Evolutionary conservation across 116 monocot species (phyloP), one percentile per base, ranked within the genome.

Genomic region (Zostera marina): DNA sequence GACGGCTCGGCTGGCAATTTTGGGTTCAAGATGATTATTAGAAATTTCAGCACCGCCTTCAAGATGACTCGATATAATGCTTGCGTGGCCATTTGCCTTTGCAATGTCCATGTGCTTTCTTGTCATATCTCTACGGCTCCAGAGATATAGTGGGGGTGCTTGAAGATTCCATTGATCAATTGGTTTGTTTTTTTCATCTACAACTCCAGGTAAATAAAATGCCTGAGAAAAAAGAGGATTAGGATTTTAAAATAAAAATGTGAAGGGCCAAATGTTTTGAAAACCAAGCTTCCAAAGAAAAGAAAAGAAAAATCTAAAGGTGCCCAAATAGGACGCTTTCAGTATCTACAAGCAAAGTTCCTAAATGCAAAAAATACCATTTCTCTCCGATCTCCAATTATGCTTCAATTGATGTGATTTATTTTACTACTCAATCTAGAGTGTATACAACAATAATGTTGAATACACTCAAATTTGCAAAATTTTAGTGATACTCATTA

Each of bases 101-200:
- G 91, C 91, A 48, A 91, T 75, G 14, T 13, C 58, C 59, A 43
- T 72, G 73, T 91, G 85, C 52, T 61, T 74, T 12, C 39, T 1
- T 16, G 82, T 77, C 81, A 79, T 82, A 60, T 91, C 85, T 60
- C 68, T 41, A 20, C 77, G 79, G 60, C 85, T 82, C 85, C 85
- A 91, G 44, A 91, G 53, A 61, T 73, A 85, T 8, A 91, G 67
- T 0, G 58, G 47, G 19, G 85, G 85, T 14, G 85, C 63, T 8
- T 69, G 71, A 19, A 64, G 7, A 71, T 91, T 91, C 85, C 91
- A 85, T 53, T 75, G 72, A 15, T 84, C 81, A 20, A 91, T 61
- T 73, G 74, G 76, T 62, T 79, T 79, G 23, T 79, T 81, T 63
- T 76, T 52, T 8, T 59, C 71, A 66, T 85, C 85, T 40, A 79